Percentiles rank a stretch among this genome's conserved stretches.
phyloP scores from a whole-genome alignment of 495 filamentous ascomycete species.

The Xanthoparmelia taractica region DNA sequence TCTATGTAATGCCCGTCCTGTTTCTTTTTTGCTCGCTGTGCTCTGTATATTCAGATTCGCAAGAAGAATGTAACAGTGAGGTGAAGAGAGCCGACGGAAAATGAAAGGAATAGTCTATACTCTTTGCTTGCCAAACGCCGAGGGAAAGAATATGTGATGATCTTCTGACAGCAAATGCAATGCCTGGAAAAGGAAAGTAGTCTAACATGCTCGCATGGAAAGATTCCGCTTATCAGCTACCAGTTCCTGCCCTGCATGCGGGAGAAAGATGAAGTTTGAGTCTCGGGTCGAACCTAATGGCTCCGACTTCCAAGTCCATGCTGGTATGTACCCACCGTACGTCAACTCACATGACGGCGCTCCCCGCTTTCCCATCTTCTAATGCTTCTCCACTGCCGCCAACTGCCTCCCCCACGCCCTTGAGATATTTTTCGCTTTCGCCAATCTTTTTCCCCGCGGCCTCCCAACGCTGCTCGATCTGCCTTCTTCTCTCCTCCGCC shows the following conservation, averaged over 20 bases:
- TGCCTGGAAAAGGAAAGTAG: background rate
- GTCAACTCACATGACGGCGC: background rate
- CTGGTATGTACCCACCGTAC: background rate
- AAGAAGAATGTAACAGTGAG: background rate
- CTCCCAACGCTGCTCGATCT: slow-evolving; percentile 63
- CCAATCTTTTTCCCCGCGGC: slow-evolving; percentile 70
- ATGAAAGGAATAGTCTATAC: background rate
- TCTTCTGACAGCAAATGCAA: background rate
- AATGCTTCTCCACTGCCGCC: background rate
- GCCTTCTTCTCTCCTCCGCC: slow-evolving; percentile 51
- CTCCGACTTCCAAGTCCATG: background rate
- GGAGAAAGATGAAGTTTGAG: background rate
- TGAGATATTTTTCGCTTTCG: slow-evolving; percentile 74
- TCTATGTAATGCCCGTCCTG: too few relatives aligned
- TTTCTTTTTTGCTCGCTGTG: too few relatives aligned
- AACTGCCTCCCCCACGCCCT: slow-evolving; percentile 46
- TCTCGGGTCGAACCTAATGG: background rate
- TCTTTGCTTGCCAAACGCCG: background rate
- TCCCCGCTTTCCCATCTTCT: background rate
- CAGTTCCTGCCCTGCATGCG: background rate
- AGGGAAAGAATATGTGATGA: background rate
- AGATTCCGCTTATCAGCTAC: background rate
- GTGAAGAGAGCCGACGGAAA: background rate
- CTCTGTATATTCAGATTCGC: too few relatives aligned
- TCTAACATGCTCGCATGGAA: background rate